Base-by-base conservation (phyloP, 768 basidiomycete genomes). In the Pleurotus djamor region DNA sequence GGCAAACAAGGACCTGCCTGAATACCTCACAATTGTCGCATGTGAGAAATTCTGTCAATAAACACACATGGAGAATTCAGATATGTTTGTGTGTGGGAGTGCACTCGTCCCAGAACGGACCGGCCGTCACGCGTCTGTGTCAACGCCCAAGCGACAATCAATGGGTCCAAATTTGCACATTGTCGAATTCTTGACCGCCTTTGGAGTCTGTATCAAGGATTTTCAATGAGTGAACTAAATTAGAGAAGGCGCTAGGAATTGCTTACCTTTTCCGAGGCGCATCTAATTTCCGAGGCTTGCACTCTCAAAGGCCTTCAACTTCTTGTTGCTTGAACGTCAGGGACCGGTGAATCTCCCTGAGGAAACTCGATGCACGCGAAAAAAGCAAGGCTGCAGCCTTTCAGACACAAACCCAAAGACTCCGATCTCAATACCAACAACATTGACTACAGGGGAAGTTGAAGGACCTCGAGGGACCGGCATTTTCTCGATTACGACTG, bases 31-130 rank as follows among this genome's bases (percentile, higher is more conserved):
- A 32, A 12, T 36, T 2, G 17, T 56, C 41, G 21, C 28, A n/a
- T 56, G 54, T 56, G 54, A 38, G 54, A 56, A 56, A n/a, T 44
- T 44, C 16, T 28, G 35, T 56, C 54, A 56, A 44, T 44, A 43
- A 43, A 43, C 17, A 32, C 54, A 44, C 44, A 44, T 44, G 54
- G 52, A 54, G 41, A 14, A 13, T 41, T 56, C 17, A 32, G 38
- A 43, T 14, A 28, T 17, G n/a, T n/a, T 43, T 56, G 28, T 43
- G 38, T 56, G 54, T 56, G 54, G 17, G 54, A 56, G 41, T 9
- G 3, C 21, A 1, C 21, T 28, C 21, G 21, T 28, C 28, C 34
- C n/a, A 41, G 47, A 48, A 48, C 21, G 16, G 16, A 33, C 10
- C 2, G 10, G 9, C 49, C 13, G 34, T 32, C 28, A 50, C 28